Base-by-base conservation (phyloP, 1,139 yeast species). In the Debaryomyces sp. region DNA sequence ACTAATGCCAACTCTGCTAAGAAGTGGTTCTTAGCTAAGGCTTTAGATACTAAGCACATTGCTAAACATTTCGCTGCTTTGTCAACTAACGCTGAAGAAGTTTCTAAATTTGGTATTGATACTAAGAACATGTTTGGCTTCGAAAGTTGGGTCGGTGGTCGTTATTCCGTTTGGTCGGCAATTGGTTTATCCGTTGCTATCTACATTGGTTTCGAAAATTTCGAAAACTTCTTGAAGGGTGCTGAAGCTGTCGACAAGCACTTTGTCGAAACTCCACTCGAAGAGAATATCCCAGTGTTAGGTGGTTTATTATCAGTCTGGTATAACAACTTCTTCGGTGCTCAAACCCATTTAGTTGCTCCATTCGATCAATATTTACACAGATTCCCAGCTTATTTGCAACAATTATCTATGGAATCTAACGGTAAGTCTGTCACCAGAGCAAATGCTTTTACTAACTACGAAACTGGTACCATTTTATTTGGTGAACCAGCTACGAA, bases 401-500 rank as follows among this genome's bases (percentile, higher is more conserved):
- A 94, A 80, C 99, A 94, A 78, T 83, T 94, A 70, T 89, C 96
- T 35, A 94, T 94, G 99, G 99, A 94, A 78, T 91, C 98, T 53
- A 94, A 94, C 77, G 99, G 99, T 78, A 94, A 94, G 78, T 86
- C 96, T 42, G 97, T 92, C 59, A 88, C 96, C 61, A 87, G 97
- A 73, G 91, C 89, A 62, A 88, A 90, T 67, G 86, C 83, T 55
- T 90, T 87, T 77, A 89, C 96, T 66, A 84, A 87, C 77, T 94
- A 94, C 80, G 92, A 95, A 66, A 92, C 98, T 44, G 99, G 99
- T 59, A 80, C 96, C 51, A 91, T 94, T 56, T 78, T 94, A 65
- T 94, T 94, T 66, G 99, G 99, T 67, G 99, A 94, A 78, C 99
- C 99, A 65, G 96, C 97, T 54, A 94, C 99, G 56, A 94, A 94